Evolutionary conservation across 2,329 filamentous ascomycete species (phyloP).

Genomic region (Tricladium varicosporioides): DNA sequence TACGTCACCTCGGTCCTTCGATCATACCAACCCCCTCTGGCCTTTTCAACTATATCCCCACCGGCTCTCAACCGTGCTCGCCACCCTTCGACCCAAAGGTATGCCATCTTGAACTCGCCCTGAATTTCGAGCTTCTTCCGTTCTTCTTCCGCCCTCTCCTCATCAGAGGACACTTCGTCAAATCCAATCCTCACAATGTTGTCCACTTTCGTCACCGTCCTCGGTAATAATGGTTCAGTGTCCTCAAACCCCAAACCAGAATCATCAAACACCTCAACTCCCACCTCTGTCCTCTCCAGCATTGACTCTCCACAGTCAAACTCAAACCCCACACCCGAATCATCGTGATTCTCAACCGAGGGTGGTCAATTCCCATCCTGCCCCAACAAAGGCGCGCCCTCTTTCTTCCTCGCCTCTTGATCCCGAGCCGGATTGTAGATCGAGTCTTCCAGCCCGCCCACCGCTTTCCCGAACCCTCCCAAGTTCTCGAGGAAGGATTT

Average conservation of each 20-base stretch:
- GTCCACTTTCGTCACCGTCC: neutral
- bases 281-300: no score
- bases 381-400: slow-evolving; percentile 3
- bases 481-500: no score
- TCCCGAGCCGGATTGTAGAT: slow-evolving; percentile 20
- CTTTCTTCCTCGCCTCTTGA: neutral
- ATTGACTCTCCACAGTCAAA: no score
- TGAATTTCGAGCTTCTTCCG: neutral
- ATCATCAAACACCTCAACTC: no score
- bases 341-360: neutral
- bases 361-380: slow-evolving; percentile 9
- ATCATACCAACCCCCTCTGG: slow-evolving; percentile 5
- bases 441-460: slow-evolving; percentile 16
- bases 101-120: slow-evolving; percentile 15
- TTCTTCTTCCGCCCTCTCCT: neutral
- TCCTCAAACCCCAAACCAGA: no score
- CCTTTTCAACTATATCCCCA: slow-evolving; percentile 24
- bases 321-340: no score
- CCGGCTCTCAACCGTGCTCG: slow-evolving; percentile 17
- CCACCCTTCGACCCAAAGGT: slow-evolving; percentile 25
- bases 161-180: neutral
- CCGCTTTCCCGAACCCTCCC: neutral
- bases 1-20: neutral
- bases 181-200: slow-evolving; percentile 8
- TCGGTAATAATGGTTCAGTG: slow-evolving; percentile 3